Evolutionary conservation across 257 asterid genomes (phyloP).

Genomic region (Solanum chmielewskii): DNA sequence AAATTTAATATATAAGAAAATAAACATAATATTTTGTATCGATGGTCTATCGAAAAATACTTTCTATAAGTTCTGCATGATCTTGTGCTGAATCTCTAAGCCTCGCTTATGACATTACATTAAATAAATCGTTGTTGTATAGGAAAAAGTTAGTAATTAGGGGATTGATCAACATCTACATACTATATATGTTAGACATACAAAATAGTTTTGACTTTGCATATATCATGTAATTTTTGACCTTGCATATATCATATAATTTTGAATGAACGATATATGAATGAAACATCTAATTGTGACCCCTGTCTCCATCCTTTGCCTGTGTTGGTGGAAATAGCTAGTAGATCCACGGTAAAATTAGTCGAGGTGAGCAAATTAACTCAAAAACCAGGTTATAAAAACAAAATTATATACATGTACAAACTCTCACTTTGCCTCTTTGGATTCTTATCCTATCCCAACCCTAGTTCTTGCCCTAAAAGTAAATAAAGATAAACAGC

Average conservation of each 20-base stretch:
- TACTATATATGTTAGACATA: background rate
- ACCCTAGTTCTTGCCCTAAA: background rate
- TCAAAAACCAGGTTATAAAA: background rate
- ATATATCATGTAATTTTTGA: background rate
- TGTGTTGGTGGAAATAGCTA: background rate
- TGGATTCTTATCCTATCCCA: background rate
- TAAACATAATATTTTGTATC: background rate
- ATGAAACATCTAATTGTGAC: too few species aligned
- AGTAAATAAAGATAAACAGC: background rate
- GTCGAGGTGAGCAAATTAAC: background rate
- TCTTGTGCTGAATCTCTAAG: background rate
- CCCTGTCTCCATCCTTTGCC: too few species aligned
- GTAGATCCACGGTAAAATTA: background rate
- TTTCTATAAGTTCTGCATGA: rapidly evolving
- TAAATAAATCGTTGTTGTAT: too few species aligned
- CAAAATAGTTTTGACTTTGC: background rate
- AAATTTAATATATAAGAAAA: background rate
- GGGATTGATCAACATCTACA: background rate
- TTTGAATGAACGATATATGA: too few species aligned
- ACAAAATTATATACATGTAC: background rate
- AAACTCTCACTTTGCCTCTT: background rate
- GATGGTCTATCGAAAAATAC: background rate
- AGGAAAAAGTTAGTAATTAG: background rate
- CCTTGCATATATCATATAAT: too few species aligned
- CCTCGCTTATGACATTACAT: background rate